Conservation (phyloP, 768 basidiomycete species). For the Roridomyces roridus region DNA sequence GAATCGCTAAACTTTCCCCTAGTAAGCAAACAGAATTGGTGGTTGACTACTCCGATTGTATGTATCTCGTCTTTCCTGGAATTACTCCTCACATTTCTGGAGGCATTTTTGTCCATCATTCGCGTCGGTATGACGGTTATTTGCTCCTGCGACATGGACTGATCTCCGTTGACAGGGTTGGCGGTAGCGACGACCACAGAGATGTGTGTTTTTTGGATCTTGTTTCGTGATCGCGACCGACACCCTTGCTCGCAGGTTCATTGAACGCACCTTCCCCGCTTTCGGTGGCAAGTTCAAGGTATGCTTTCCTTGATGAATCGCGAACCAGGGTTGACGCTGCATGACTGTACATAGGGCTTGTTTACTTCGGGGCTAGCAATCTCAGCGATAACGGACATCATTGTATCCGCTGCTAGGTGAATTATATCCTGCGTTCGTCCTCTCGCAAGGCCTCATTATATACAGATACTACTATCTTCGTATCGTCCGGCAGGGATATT, state of each 20-base stretch:
- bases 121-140: background rate
- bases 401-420: constrained; percentile 8
- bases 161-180: background rate
- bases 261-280: background rate
- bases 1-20: background rate
- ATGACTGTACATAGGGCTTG: constrained; percentile 4
- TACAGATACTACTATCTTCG: constrained; percentile 13
- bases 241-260: background rate
- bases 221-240: background rate
- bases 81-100: background rate
- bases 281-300: constrained; percentile 10
- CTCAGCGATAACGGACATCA: constrained; percentile 19
- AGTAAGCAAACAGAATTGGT: constrained; percentile 21
- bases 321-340: background rate
- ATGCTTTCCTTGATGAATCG: background rate
- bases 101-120: constrained; percentile 1
- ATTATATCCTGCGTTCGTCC: no score
- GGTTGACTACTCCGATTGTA: constrained; percentile 18
- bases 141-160: background rate
- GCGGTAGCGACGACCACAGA: constrained; percentile 12
- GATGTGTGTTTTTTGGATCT: background rate
- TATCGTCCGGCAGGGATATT: constrained; percentile 15
- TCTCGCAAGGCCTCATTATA: no score
- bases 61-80: background rate
- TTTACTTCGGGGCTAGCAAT: constrained; percentile 18